Evolutionary conservation across 2,329 filamentous ascomycete genomes (phyloP).

Genomic region (Coleophoma eucalyptorum): DNA sequence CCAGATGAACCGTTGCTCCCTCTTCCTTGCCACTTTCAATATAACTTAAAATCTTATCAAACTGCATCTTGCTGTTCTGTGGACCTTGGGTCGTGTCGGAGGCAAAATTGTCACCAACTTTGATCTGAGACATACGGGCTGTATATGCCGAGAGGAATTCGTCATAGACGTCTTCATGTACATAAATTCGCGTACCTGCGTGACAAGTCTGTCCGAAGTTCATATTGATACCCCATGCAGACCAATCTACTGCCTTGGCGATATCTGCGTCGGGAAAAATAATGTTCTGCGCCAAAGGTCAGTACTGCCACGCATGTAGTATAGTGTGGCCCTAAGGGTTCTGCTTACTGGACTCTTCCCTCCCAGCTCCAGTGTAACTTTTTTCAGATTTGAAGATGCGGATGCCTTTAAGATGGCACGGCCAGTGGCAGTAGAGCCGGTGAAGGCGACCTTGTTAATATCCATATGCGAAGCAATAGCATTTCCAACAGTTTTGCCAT

Average conservation of each 20-base stretch:
- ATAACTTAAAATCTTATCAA: not conserved
- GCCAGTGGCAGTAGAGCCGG: constrained; percentile 28
- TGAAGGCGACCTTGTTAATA: constrained; percentile 29
- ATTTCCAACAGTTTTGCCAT: constrained; percentile 26
- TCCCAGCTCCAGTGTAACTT: constrained; percentile 35
- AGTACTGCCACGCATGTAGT: too few relatives aligned
- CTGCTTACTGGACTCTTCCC: constrained; percentile 33
- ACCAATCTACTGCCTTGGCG: constrained; percentile 34
- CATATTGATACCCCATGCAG: constrained; percentile 39
- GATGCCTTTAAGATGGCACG: constrained; percentile 27
- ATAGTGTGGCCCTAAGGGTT: too few relatives aligned
- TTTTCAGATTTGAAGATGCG: constrained; percentile 27
- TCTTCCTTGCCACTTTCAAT: not conserved
- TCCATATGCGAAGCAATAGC: constrained; percentile 21
- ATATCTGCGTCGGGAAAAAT: constrained; percentile 38
- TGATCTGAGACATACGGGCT: not conserved
- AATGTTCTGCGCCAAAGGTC: constrained; percentile 12
- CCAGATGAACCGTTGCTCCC: not conserved
- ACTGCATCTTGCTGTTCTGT: constrained; percentile 3
- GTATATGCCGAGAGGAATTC: constrained; percentile 7
- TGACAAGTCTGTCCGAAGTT: constrained; percentile 31
- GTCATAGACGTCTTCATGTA: constrained; percentile 11
- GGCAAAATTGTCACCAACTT: constrained; percentile 1
- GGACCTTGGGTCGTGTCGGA: constrained; percentile 1
- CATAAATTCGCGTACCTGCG: constrained; percentile 20